Conservation (phyloP, 371 early-diverging fungal genomes). For the Lichtheimia ornata region DNA sequence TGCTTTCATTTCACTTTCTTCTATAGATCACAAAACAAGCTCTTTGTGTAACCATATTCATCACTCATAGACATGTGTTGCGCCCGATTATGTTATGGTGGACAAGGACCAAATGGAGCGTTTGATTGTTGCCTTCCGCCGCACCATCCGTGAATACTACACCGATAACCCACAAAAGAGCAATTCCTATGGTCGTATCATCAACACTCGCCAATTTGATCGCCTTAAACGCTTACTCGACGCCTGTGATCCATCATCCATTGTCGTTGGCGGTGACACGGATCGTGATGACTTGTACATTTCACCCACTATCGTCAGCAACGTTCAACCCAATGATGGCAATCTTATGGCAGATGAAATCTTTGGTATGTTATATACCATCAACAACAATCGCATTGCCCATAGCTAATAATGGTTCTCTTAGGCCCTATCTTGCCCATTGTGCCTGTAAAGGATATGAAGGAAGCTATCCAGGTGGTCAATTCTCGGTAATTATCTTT, state of each 20-base stretch:
- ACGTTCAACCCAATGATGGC: slow-evolving; percentile 51
- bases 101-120: slow-evolving; percentile 50
- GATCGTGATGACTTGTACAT: slow-evolving; percentile 64
- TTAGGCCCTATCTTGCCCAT: slow-evolving; percentile 84
- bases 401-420: background rate
- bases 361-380: slow-evolving; percentile 59
- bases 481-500: slow-evolving; percentile 58
- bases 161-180: slow-evolving; percentile 49
- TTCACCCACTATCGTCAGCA: slow-evolving; percentile 65
- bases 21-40: no score
- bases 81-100: slow-evolving; percentile 86
- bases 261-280: slow-evolving; percentile 58
- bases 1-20: background rate
- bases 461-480: slow-evolving; percentile 76
- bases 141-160: slow-evolving; percentile 48
- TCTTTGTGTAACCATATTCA: background rate
- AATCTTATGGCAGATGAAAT: slow-evolving; percentile 74
- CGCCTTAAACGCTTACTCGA: slow-evolving; percentile 63
- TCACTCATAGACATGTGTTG: slow-evolving; percentile 77
- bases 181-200: slow-evolving; percentile 65
- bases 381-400: background rate
- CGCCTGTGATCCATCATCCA: slow-evolving; percentile 33
- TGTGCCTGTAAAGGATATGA: slow-evolving; percentile 69
- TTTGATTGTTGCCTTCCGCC: slow-evolving; percentile 53
- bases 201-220: slow-evolving; percentile 68